Evolutionary conservation across 148 eudicot genomes (phyloP), one percentile per base, ranked within the genome.

Genomic region (Nyssa sinensis): DNA sequence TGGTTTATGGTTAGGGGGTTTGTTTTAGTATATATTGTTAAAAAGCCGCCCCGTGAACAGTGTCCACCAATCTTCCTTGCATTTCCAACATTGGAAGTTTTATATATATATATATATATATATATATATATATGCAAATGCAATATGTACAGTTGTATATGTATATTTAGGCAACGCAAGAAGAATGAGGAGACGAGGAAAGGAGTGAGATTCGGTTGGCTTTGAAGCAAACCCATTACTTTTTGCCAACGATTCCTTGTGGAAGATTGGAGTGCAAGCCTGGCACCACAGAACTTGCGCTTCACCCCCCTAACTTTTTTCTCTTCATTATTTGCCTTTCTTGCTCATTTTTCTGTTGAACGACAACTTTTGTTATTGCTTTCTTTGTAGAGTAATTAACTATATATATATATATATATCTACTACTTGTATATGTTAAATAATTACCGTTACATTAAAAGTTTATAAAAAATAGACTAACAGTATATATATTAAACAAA

Each of bases 211-310:
- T 80, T 88, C 91, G 86, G 86, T 85, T 86, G 96, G 91, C 84
- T 86, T 82, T 79, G 77, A 90, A 88, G 91, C 88, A 91, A 91
- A 81, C 83, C 70, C 86, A 86, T 81, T 74, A 86, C 92, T 84
- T 85, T 77, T 80, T 83, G 84, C 71, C 85, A 86, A 86, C 86
- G 91, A 66, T 85, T 62, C 73, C 77, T 80, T 82, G 72, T 69
- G 86, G 81, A 91, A 72, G 85, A 86, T 91, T 89, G 74, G 88
- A 85, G 86, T 91, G 90, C 93, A 89, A 89, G 87, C 78, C 90
- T 90, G 89, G 86, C 88, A 82, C 84, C 91, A 82, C 85, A 82
- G 64, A 75, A 72, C 81, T 85, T 81, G 84, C 87, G 84, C 84
- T 35, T 33, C 23, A 19, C 57, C 30, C 29, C 73, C 70, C 31